Conservation (phyloP, 495 filamentous ascomycete species). For the Xylona heveae region DNA sequence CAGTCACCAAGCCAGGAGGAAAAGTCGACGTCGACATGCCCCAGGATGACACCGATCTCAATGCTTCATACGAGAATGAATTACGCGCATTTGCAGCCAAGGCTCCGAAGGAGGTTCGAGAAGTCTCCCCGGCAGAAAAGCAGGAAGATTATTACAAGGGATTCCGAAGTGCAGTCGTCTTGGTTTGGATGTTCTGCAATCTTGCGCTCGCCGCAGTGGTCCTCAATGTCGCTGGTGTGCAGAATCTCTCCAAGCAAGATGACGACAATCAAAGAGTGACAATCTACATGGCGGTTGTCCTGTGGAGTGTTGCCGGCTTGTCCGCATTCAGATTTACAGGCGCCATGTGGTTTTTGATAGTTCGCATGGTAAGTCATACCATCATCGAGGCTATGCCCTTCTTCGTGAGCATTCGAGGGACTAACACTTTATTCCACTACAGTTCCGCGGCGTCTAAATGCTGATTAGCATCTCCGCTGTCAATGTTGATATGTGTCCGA, state of each 20-base stretch:
- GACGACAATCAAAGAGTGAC: conserved; percentile 26
- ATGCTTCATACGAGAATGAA: conserved; percentile 86
- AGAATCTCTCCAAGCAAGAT: conserved; percentile 30
- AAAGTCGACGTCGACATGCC: conserved; percentile 90
- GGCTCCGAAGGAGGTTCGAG: conserved; percentile 43
- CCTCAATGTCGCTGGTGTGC: conserved; percentile 60
- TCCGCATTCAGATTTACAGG: conserved; percentile 80
- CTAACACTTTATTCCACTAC: too few species aligned
- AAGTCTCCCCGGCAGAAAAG: conserved; percentile 43
- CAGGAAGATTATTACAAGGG: conserved; percentile 99
- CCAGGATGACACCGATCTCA: conserved; percentile 64
- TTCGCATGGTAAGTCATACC: conserved; percentile 76
- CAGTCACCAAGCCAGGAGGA: conserved; percentile 69
- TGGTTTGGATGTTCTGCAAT: conserved; percentile 94
- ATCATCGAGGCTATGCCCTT: too few species aligned
- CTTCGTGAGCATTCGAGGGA: too few species aligned
- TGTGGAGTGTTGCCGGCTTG: conserved; percentile 82
- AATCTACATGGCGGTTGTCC: conserved; percentile 76
- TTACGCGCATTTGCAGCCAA: conserved; percentile 46
- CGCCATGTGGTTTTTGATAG: conserved; percentile 84
- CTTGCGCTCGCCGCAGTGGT: conserved; percentile 79
- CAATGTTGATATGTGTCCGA: too few species aligned
- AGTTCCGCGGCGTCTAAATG: too few species aligned
- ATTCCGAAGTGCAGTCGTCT: conserved; percentile 74
- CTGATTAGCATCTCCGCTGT: too few species aligned